These are phyloP conservation scores for Stagonosporopsis vannaccii DNA, from an alignment of 2,329 filamentous ascomycete genomes.

Conservation along the genomic window DNA sequence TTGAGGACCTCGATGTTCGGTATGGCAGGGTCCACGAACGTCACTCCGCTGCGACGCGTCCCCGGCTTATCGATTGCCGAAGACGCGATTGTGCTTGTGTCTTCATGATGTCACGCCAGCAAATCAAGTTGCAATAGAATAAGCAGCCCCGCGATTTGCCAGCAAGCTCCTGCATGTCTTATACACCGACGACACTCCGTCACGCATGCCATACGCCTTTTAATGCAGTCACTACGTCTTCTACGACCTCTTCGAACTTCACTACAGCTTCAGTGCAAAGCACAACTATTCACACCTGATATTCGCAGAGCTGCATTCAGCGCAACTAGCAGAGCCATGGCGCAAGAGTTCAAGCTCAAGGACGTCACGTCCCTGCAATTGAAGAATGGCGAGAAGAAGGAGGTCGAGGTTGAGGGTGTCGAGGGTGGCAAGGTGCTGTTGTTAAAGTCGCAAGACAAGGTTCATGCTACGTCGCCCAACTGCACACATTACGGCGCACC, in stretches of 20 bases:
- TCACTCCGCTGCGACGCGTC: slow-evolving; percentile 12
- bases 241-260: slow-evolving; percentile 34
- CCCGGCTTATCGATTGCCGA: slow-evolving; percentile 14
- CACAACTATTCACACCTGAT: slow-evolving; percentile 21
- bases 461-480: slow-evolving; percentile 81
- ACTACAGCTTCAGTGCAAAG: slow-evolving; percentile 21
- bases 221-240: slow-evolving; percentile 39
- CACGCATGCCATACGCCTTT: slow-evolving; percentile 14
- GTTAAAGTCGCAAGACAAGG: slow-evolving; percentile 75
- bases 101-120: slow-evolving; percentile 29
- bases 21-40: slow-evolving; percentile 5
- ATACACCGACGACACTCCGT: slow-evolving; percentile 18
- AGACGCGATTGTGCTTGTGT: slow-evolving; percentile 10
- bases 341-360: slow-evolving; percentile 70
- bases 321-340: slow-evolving; percentile 49
- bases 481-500: slow-evolving; percentile 95
- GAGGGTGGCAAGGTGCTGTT: slow-evolving; percentile 86
- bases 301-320: slow-evolving; percentile 34
- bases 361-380: slow-evolving; percentile 76
- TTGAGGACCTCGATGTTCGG: slow-evolving; percentile 6
- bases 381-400: slow-evolving; percentile 81
- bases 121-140: slow-evolving; percentile 18
- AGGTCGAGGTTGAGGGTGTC: slow-evolving; percentile 89
- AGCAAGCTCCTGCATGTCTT: slow-evolving; percentile 8
- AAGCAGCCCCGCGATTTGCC: slow-evolving; percentile 19